phyloP scores from a whole-genome alignment of 257 asterid genomes.

The Verbena officinalis region DNA sequence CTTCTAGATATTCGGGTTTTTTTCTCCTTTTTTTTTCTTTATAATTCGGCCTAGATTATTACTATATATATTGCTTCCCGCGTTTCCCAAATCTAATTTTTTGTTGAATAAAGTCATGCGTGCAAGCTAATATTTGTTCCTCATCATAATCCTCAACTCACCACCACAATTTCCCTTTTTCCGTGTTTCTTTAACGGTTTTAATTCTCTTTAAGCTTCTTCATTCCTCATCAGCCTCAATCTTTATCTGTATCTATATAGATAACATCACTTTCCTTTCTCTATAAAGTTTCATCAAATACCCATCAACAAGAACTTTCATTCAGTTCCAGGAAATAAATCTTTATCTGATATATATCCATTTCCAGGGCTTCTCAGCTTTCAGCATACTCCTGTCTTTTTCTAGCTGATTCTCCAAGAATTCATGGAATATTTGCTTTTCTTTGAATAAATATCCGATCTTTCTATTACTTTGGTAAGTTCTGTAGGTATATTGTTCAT shows the following conservation, averaged over 20 bases:
- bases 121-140: constrained; percentile 38
- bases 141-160: constrained; percentile 30
- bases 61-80: constrained; percentile 51
- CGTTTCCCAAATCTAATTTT: constrained; percentile 27
- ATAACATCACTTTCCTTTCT: constrained; percentile 24
- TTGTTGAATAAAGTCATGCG: constrained; percentile 32
- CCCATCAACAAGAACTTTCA: background rate
- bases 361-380: too few species aligned
- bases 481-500: background rate
- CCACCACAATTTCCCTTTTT: constrained; percentile 34
- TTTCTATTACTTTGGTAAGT: constrained; percentile 16
- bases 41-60: too few species aligned
- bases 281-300: background rate
- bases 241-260: constrained; percentile 5
- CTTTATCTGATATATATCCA: background rate
- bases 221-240: constrained; percentile 37
- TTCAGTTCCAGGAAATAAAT: background rate
- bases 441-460: constrained; percentile 15
- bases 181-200: constrained; percentile 47
- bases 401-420: constrained; percentile 24
- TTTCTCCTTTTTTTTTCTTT: too few species aligned
- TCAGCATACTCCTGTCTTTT: constrained; percentile 24
- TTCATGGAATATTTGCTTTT: constrained; percentile 22
- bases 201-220: constrained; percentile 50
- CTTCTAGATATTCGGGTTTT: too few species aligned